phyloP scores from a whole-genome alignment of 2,329 filamentous ascomycete species.

The Paraphoma sp. region DNA sequence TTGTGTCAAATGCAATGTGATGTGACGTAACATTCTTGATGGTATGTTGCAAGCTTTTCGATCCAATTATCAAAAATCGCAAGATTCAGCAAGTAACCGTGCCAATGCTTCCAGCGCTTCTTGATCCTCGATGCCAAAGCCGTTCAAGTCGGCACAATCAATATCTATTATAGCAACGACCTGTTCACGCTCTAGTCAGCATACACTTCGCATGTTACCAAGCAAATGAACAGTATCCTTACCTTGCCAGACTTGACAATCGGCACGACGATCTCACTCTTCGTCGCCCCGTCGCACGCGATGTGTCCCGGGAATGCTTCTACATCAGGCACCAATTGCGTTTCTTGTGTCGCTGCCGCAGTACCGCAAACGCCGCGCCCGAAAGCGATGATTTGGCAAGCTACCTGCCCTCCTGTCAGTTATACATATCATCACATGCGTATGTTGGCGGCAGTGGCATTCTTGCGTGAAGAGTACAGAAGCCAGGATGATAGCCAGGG shows the following conservation, averaged over 20 bases:
- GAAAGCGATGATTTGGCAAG: conserved; percentile 79
- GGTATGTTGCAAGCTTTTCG: background rate
- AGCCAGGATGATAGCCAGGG: background rate
- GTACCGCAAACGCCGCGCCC: conserved; percentile 77
- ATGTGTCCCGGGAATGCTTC: conserved; percentile 80
- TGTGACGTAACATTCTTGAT: background rate
- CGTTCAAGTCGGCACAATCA: conserved; percentile 71
- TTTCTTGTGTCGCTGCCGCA: conserved; percentile 66
- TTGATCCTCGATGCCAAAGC: conserved; percentile 74
- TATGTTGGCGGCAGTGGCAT: no score
- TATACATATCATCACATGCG: no score
- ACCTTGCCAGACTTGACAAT: conserved; percentile 62
- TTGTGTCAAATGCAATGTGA: background rate
- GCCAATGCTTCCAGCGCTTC: conserved; percentile 68
- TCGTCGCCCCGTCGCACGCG: conserved; percentile 77
- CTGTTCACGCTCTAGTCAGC: conserved; percentile 28
- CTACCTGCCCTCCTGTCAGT: conserved; percentile 58
- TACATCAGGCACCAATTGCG: conserved; percentile 73
- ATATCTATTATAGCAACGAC: conserved; percentile 80
- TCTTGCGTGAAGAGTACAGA: background rate
- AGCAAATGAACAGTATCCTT: conserved; percentile 12
- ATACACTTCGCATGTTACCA: no score
- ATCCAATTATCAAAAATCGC: conserved; percentile 33
- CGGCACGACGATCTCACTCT: conserved; percentile 83
- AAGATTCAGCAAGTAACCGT: conserved; percentile 37